Conservation (phyloP, 2,329 filamentous ascomycete species). For the Microdochium paspali region DNA sequence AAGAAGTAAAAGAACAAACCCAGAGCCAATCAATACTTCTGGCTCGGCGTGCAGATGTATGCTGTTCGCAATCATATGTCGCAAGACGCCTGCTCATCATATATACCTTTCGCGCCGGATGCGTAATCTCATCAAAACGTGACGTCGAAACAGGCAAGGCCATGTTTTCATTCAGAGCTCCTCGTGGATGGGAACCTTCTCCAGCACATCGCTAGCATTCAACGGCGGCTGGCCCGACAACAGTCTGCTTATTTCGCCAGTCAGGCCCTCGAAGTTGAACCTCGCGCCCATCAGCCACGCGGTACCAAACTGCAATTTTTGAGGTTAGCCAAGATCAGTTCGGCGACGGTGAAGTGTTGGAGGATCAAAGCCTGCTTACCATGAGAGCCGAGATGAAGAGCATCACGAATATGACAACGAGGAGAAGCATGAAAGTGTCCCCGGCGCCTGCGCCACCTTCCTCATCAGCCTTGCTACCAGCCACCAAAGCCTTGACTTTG, state of each 20-base stretch:
- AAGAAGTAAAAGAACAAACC: background rate
- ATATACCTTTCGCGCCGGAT: background rate
- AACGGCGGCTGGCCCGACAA: slow-evolving; percentile 3
- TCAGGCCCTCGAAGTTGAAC: slow-evolving; percentile 59
- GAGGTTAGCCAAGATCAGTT: background rate
- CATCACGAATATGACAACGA: slow-evolving; percentile 59
- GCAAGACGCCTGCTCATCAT: background rate
- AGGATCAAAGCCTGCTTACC: slow-evolving; percentile 45
- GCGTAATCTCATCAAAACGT: background rate
- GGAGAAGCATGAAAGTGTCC: slow-evolving; percentile 56
- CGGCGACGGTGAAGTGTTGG: background rate
- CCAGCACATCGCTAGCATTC: slow-evolving; percentile 1
- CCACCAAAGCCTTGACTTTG: slow-evolving; percentile 33
- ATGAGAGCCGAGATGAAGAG: slow-evolving; percentile 64
- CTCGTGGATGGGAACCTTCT: slow-evolving; percentile 14
- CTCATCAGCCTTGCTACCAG: slow-evolving; percentile 25
- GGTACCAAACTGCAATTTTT: slow-evolving; percentile 54
- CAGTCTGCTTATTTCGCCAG: slow-evolving; percentile 29
- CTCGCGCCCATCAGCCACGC: slow-evolving; percentile 76
- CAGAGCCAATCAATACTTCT: background rate
- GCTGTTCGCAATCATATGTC: background rate
- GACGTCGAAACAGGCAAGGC: background rate
- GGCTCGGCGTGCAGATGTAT: background rate
- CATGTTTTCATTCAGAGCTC: slow-evolving; percentile 8
- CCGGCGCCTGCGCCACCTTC: slow-evolving; percentile 41